Conservation (phyloP, 148 eudicot genomes). For the Chenopodium album region DNA sequence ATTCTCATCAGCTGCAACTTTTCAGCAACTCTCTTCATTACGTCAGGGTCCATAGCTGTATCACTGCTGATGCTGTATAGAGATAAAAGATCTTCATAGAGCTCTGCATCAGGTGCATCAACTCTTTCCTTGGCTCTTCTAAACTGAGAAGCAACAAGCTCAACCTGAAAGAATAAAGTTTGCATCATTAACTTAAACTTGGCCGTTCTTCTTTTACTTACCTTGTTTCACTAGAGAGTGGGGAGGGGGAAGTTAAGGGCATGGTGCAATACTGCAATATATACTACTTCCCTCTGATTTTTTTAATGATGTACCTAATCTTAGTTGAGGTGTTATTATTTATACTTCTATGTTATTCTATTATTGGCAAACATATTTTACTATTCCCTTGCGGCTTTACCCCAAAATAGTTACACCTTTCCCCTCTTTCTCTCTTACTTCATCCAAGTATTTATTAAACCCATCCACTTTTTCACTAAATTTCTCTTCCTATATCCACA, state of each 20-base stretch:
- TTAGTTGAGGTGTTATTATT: too few species aligned
- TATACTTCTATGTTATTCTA: too few species aligned
- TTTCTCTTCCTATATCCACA: too few species aligned
- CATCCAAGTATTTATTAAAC: too few species aligned
- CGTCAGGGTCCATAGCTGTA: slow-evolving; percentile 41
- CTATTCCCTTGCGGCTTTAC: too few species aligned
- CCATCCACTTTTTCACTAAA: too few species aligned
- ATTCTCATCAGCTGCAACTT: slow-evolving; percentile 69
- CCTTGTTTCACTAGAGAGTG: neutral
- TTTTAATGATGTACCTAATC: too few species aligned
- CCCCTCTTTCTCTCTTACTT: too few species aligned
- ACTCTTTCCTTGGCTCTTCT: slow-evolving; percentile 87
- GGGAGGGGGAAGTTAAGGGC: neutral
- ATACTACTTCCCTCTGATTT: too few species aligned
- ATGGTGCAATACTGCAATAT: neutral
- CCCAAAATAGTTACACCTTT: too few species aligned
- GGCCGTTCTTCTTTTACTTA: neutral
- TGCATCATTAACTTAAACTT: slow-evolving; percentile 10
- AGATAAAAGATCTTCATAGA: slow-evolving; percentile 61
- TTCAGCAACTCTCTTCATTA: slow-evolving; percentile 63
- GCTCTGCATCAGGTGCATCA: slow-evolving; percentile 63
- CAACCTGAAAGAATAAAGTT: slow-evolving; percentile 55
- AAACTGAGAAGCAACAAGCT: slow-evolving; percentile 84
- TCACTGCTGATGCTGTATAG: slow-evolving; percentile 55
- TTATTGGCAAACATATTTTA: too few species aligned